Conservation (phyloP, 768 basidiomycete species). For the Lactarius evosmus region DNA sequence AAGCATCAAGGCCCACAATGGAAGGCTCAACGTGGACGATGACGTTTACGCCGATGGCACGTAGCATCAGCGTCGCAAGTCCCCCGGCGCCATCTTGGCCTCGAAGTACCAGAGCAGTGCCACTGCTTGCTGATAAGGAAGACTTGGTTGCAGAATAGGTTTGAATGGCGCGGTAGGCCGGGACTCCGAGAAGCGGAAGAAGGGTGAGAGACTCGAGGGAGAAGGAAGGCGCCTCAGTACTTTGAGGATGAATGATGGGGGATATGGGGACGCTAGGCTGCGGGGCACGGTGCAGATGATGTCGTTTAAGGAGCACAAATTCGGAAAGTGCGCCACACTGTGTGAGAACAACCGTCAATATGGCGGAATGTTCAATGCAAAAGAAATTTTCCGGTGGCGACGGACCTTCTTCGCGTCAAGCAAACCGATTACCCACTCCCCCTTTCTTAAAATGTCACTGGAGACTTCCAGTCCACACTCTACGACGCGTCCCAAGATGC, state of each 20-base stretch:
- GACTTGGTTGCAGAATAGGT: constrained; percentile 37
- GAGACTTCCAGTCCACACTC: constrained; percentile 81
- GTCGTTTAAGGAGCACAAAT: constrained; percentile 80
- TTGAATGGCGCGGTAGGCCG: constrained; percentile 79
- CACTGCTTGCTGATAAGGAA: constrained; percentile 27
- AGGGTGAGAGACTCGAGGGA: constrained; percentile 52
- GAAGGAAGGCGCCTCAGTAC: constrained; percentile 16
- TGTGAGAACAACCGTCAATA: constrained; percentile 20
- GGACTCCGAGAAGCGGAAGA: constrained; percentile 72
- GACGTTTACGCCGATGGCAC: constrained; percentile 64
- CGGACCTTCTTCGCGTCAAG: constrained; percentile 75
- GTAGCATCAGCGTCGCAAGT: constrained; percentile 75
- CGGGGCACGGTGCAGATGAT: constrained; percentile 69
- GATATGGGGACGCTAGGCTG: constrained; percentile 40
- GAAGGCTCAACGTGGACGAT: constrained; percentile 61
- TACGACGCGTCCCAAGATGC: constrained; percentile 79
- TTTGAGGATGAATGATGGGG: constrained; percentile 32
- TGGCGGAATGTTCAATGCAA: constrained; percentile 16
- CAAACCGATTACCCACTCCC: constrained; percentile 86
- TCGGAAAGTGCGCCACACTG: constrained; percentile 88
- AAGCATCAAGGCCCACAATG: constrained; percentile 34
- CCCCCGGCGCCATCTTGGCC: constrained; percentile 76
- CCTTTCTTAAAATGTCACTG: constrained; percentile 55
- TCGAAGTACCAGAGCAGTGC: constrained; percentile 56
- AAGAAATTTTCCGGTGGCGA: constrained; percentile 15